These are phyloP conservation scores for Anthracocystis panici-leucophaei DNA, from an alignment of 1,284 basidiomycete species.

Conservation along the genomic window DNA sequence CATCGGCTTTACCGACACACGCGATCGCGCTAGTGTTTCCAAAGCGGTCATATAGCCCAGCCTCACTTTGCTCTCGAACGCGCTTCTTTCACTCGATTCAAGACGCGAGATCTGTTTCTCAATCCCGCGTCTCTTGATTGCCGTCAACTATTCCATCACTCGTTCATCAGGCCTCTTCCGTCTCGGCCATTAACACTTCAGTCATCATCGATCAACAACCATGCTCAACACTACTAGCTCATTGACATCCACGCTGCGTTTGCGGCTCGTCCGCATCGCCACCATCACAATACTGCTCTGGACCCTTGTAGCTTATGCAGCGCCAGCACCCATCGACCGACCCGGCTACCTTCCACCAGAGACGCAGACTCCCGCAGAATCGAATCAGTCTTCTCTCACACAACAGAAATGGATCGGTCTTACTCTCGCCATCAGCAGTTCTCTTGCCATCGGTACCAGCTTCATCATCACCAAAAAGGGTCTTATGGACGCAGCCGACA, in stretches of 20 bases:
- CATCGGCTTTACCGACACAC: neutral
- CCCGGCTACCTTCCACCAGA: constrained; percentile 48
- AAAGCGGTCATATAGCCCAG: neutral
- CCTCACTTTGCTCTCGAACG: neutral
- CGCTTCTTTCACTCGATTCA: neutral
- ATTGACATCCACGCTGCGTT: constrained; percentile 11
- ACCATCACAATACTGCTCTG: constrained; percentile 32
- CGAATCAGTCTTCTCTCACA: constrained; percentile 50
- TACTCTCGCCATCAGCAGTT: constrained; percentile 66
- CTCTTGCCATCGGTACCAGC: constrained; percentile 67
- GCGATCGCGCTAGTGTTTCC: neutral
- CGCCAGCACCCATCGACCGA: constrained; percentile 34
- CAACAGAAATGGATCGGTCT: constrained; percentile 69
- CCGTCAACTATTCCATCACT: too few relatives aligned
- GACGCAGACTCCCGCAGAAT: constrained; percentile 33
- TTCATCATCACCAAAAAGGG: constrained; percentile 70
- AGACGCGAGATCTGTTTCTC: too few relatives aligned
- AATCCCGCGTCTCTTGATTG: too few relatives aligned
- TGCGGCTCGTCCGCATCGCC: constrained; percentile 25
- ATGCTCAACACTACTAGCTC: constrained; percentile 10
- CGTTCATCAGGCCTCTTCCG: too few relatives aligned
- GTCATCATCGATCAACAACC: neutral
- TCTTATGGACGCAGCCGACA: constrained; percentile 67
- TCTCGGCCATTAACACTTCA: neutral
- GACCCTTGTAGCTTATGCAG: constrained; percentile 20